Evolutionary conservation across 2,329 filamentous ascomycete genomes (phyloP), one percentile per base, ranked within the genome.

Genomic region (Rutstroemia sp.): DNA sequence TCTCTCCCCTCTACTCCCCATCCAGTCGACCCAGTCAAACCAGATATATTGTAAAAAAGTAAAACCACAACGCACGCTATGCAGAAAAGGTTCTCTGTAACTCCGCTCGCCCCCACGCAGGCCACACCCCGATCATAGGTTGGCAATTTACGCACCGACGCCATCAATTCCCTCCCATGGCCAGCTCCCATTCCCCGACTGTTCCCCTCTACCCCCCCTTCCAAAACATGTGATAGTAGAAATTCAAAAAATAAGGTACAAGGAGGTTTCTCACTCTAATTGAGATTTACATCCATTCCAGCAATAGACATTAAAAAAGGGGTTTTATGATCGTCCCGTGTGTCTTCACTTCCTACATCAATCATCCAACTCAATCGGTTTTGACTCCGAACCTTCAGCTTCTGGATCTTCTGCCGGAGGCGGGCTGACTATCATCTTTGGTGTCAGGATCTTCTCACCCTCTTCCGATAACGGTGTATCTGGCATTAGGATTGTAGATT

Each of bases 391-490:
- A 5, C 44, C 51, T 23, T 54, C 51, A 7, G 30, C 8, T 45
- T 67, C 59, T 9, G 56, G 55, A 25, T 64, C 65, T 5, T 65
- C 65, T 25, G 64, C 66, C 44, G 65, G 67, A 14, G 67, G 67
- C n/a, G 67, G 67, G 48, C 65, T 68, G 25, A 69, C 57, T 9
- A 68, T 56, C 27, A 64, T 65, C 12, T 65, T 67, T 7, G 65
- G 64, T 5, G 65, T 65, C 2, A 61, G 57, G 14, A 63, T 41
- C 47, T 58, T 63, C 8, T 62, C 60, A 10, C 50, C 57, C 3
- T 62, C 58, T 10, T 61, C 62, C 23, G 51, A 51, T 10, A 23
- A 51, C 23, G 52, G 51, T 12, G 46, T 49, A 23, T 61, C 60
- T 14, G 47, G 56, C 14, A 48, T 23, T 5, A 39, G n/a, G 7